These are phyloP conservation scores for Pestalotiopsis sp. DNA, from an alignment of 2,329 filamentous ascomycete species.

Conservation along the genomic window DNA sequence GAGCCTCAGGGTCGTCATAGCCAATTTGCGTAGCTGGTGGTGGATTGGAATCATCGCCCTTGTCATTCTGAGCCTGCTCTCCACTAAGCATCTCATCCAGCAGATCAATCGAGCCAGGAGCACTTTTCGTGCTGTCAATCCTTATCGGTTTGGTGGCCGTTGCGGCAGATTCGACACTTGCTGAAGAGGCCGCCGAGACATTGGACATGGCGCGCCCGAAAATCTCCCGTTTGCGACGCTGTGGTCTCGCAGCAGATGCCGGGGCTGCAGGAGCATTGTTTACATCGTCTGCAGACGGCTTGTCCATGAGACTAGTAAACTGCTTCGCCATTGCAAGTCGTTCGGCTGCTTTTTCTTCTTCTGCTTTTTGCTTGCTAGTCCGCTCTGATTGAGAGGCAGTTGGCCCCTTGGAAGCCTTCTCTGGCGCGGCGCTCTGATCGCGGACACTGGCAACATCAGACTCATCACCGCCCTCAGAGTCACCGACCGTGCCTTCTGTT, in stretches of 20 bases:
- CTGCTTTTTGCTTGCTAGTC: slow-evolving; percentile 21
- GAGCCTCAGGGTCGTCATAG: slow-evolving; percentile 55
- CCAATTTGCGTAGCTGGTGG: slow-evolving; percentile 56
- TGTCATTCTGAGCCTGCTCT: slow-evolving; percentile 8
- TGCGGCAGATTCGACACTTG: slow-evolving; percentile 44
- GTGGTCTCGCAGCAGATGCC: slow-evolving; percentile 23
- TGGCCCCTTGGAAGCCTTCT: background rate
- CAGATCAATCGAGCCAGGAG: slow-evolving; percentile 14
- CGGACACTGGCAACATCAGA: slow-evolving; percentile 22
- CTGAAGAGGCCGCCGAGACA: slow-evolving; percentile 51
- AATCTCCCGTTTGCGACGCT: slow-evolving; percentile 48
- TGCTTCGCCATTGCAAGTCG: slow-evolving; percentile 26
- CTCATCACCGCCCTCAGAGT: slow-evolving; percentile 42
- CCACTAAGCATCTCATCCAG: slow-evolving; percentile 20
- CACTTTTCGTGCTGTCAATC: slow-evolving; percentile 18
- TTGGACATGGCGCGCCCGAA: slow-evolving; percentile 63
- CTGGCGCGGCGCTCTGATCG: background rate
- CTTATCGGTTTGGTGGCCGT: slow-evolving; percentile 11
- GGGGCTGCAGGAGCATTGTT: slow-evolving; percentile 17
- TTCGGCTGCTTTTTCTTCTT: slow-evolving; percentile 11
- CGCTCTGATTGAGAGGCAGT: slow-evolving; percentile 14
- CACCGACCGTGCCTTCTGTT: slow-evolving; percentile 41
- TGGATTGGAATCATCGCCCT: slow-evolving; percentile 18
- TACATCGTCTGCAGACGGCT: slow-evolving; percentile 14
- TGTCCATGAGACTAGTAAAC: slow-evolving; percentile 26